phyloP scores from a whole-genome alignment of 2,329 filamentous ascomycete species.

The Neoarthrinium moseri region DNA sequence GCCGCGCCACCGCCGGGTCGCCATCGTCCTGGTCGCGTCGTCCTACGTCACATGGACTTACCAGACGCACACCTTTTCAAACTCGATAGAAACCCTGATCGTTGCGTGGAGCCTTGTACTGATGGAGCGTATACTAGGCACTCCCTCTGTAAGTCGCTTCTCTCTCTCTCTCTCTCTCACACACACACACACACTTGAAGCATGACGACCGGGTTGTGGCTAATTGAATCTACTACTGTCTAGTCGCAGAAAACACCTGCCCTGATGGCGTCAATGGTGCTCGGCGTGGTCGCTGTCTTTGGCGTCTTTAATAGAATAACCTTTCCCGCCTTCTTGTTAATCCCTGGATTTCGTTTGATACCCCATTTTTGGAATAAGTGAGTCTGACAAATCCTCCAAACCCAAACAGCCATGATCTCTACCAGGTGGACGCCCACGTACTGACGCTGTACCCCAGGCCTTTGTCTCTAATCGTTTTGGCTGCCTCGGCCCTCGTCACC shows the following conservation, averaged over 20 bases:
- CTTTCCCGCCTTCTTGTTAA: conserved; percentile 86
- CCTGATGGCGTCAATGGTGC: conserved; percentile 70
- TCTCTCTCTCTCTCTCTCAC: too few relatives aligned
- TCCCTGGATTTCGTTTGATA: conserved; percentile 80
- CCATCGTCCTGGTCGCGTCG: conserved; percentile 83
- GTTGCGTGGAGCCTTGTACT: conserved; percentile 93
- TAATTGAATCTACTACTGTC: conserved; percentile 7
- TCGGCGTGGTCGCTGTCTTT: conserved; percentile 79
- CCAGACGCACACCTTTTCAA: conserved; percentile 97
- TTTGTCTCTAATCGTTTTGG: conserved; percentile 60
- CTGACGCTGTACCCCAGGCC: conserved; percentile 41
- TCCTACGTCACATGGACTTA: conserved; percentile 99
- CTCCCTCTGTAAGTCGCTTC: conserved; percentile 76
- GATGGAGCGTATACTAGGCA: conserved; percentile 79
- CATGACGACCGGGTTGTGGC: background rate
- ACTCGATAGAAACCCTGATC: conserved; percentile 90
- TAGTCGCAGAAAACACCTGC: conserved; percentile 66
- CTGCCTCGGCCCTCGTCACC: conserved; percentile 65
- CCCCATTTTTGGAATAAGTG: conserved; percentile 83
- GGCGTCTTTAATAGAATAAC: conserved; percentile 97
- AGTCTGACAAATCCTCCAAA: conserved; percentile 25
- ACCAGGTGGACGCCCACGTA: conserved; percentile 6
- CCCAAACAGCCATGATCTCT: background rate
- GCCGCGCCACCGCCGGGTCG: conserved; percentile 67
- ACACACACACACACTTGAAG: conserved; percentile 12